Conservation (phyloP, 1,284 basidiomycete genomes). For the Agroathelia rolfsii region DNA sequence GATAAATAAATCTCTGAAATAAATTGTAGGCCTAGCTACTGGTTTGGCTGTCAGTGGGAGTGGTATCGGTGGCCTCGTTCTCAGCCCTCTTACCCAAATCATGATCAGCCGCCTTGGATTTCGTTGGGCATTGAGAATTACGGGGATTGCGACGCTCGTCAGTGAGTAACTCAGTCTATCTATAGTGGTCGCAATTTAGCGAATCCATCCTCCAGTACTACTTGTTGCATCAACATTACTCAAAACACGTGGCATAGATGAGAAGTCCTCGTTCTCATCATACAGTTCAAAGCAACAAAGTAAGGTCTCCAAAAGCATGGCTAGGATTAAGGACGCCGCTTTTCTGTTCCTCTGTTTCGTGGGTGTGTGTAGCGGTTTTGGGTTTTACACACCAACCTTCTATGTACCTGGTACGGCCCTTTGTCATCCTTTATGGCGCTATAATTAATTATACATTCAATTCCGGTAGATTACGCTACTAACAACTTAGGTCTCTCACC, state of each 20-base stretch:
- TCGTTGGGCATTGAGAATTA: conserved; percentile 8
- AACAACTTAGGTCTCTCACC: conserved; percentile 6
- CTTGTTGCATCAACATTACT: no score
- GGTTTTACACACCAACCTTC: conserved; percentile 8
- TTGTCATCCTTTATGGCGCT: no score
- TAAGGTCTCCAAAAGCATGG: no score
- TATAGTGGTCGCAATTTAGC: no score
- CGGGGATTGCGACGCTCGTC: conserved; percentile 7
- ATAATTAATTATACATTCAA: no score
- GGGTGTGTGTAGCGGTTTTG: conserved; percentile 6
- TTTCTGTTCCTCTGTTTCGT: conserved; percentile 7
- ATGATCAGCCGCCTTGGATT: conserved; percentile 7
- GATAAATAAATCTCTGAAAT: no score
- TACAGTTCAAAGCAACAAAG: no score
- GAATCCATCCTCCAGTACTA: no score
- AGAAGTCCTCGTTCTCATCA: no score
- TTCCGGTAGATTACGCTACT: conserved; percentile 6
- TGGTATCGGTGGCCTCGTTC: conserved; percentile 7
- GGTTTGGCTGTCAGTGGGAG: conserved; percentile 8
- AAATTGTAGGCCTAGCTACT: conserved; percentile 7
- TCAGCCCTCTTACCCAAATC: conserved; percentile 8
- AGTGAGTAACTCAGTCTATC: no score
- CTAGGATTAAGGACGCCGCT: conserved; percentile 5
- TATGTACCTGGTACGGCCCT: conserved; percentile 8
- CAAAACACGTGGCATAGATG: no score